phyloP scores from a whole-genome alignment of 1,284 basidiomycete genomes.

The Cryptococcus maquisensis region DNA sequence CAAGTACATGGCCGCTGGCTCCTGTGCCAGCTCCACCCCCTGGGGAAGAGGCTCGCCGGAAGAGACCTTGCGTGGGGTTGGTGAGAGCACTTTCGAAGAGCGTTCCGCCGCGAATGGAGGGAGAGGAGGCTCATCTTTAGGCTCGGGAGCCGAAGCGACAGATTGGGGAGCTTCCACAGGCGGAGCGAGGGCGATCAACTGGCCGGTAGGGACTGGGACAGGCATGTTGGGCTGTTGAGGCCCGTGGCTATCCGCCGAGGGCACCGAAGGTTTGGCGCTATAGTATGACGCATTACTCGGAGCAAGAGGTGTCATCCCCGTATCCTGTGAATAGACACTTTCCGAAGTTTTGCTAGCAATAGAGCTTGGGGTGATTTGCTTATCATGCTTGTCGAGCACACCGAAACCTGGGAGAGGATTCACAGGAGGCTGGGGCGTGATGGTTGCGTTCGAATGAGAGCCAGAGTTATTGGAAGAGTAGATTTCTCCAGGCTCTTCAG shows the following conservation, averaged over 20 bases:
- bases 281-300: background rate
- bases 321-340: conserved; percentile 27
- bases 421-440: background rate
- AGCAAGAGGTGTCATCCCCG: conserved; percentile 16
- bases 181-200: background rate
- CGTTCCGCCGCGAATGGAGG: background rate
- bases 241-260: background rate
- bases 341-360: conserved; percentile 14
- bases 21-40: conserved; percentile 25
- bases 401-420: background rate
- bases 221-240: background rate
- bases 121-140: background rate
- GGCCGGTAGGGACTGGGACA: background rate
- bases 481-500: conserved; percentile 11
- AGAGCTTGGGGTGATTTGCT: conserved; percentile 3
- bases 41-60: conserved; percentile 14
- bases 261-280: conserved; percentile 3
- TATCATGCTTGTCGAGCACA: background rate
- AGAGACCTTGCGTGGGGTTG: conserved; percentile 28
- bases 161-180: background rate
- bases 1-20: conserved; percentile 43
- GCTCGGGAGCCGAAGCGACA: background rate
- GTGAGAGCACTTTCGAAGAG: conserved; percentile 17
- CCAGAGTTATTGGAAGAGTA: background rate
- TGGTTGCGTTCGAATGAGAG: background rate